Evolutionary conservation across 441 rosid species (phyloP).

Genomic region (Aleurites moluccanus): DNA sequence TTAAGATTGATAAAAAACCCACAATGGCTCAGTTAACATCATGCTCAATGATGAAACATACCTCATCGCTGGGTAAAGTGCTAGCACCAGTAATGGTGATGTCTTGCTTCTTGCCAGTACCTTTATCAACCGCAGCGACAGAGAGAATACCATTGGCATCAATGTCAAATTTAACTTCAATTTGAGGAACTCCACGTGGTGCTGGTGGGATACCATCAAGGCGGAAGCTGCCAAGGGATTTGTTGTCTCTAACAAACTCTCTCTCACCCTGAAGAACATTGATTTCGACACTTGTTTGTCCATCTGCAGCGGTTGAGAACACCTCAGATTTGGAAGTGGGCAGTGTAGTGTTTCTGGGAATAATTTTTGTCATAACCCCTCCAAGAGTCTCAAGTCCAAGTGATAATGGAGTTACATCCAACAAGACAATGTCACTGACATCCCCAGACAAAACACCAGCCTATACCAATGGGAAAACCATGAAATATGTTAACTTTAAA

Average conservation of each 20-base stretch:
- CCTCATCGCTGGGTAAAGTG: constrained; percentile 92
- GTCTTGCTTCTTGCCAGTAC: constrained; percentile 96
- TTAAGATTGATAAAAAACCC: not conserved
- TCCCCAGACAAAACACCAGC: constrained; percentile 96
- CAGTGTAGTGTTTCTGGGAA: constrained; percentile 83
- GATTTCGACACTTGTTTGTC: constrained; percentile 94
- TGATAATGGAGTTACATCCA: constrained; percentile 88
- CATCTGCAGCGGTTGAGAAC: constrained; percentile 95
- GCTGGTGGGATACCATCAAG: constrained; percentile 95
- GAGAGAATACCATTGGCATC: constrained; percentile 97
- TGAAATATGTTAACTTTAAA: not conserved
- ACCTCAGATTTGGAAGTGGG: constrained; percentile 97
- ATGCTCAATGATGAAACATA: constrained; percentile 20
- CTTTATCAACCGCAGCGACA: constrained; percentile 80
- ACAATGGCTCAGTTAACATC: not conserved
- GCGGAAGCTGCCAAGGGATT: constrained; percentile 92
- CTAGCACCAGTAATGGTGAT: constrained; percentile 97
- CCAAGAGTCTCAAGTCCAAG: constrained; percentile 95
- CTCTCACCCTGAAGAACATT: constrained; percentile 96
- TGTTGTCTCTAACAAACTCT: constrained; percentile 95
- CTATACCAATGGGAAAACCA: constrained; percentile 31
- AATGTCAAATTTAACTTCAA: constrained; percentile 93
- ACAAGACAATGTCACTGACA: constrained; percentile 86
- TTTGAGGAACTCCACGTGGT: constrained; percentile 93
- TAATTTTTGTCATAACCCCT: constrained; percentile 91